Conservation (phyloP, 140 eudicot genomes). For the Cichorium intybus region DNA sequence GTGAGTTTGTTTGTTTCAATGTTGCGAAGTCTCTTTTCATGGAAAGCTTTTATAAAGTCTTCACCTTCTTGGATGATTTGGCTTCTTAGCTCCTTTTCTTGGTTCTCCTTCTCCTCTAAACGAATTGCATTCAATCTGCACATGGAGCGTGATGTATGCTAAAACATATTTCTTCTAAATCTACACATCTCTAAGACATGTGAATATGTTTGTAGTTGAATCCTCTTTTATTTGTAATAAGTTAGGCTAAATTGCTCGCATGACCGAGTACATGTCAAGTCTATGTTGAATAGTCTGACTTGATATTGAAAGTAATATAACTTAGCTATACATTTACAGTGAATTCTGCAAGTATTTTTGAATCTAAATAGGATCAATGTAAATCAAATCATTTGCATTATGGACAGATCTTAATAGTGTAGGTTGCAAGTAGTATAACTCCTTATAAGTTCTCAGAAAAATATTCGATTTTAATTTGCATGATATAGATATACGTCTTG, state of each 20-base stretch:
- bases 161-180: not conserved
- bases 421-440: conserved; percentile 5
- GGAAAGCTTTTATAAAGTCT: conserved; percentile 59
- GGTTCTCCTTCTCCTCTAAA: conserved; percentile 85
- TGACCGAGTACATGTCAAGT: no score
- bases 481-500: not conserved
- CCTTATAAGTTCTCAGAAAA: not conserved
- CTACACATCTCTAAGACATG: no score
- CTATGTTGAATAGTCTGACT: not conserved
- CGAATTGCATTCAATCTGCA: conserved; percentile 78
- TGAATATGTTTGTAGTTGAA: no score
- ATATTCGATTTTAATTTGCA: not conserved
- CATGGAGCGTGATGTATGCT: not conserved
- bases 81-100: conserved; percentile 74
- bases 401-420: not conserved
- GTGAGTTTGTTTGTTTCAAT: conserved; percentile 69
- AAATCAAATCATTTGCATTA: conserved; percentile 10
- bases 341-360: not conserved
- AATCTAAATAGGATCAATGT: not conserved
- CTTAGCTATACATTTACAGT: not conserved
- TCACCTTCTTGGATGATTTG: conserved; percentile 87
- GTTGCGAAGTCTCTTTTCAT: conserved; percentile 72
- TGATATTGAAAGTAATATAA: not conserved
- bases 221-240: no score
- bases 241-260: no score